Evolutionary conservation across 805 yeast genomes (phyloP).

Genomic region (Torulaspora gathmanii): DNA sequence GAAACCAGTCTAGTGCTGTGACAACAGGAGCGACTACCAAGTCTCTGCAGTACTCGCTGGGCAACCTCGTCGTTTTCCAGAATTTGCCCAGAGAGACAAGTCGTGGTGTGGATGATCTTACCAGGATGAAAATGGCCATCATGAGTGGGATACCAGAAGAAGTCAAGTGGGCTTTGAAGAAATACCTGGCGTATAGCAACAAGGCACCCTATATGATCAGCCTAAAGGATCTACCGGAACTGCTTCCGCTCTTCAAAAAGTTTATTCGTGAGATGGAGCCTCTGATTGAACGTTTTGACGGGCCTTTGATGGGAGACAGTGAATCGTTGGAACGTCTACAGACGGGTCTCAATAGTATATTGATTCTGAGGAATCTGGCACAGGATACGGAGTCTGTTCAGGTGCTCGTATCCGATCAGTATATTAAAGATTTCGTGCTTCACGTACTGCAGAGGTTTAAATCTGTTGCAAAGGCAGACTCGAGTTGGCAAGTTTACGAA

Average conservation of each 20-base stretch:
- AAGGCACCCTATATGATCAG: constrained; percentile 47
- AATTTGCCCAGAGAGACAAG: constrained; percentile 34
- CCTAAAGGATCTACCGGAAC: constrained; percentile 40
- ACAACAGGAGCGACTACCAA: constrained; percentile 9
- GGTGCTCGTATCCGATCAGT: constrained; percentile 53
- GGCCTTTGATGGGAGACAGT: constrained; percentile 20
- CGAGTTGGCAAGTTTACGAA: constrained; percentile 24
- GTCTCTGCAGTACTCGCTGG: constrained; percentile 30
- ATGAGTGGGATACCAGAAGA: constrained; percentile 61
- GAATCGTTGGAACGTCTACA: constrained; percentile 21
- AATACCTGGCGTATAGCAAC: constrained; percentile 37
- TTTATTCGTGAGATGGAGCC: constrained; percentile 29
- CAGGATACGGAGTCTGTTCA: constrained; percentile 84
- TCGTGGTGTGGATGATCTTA: constrained; percentile 59
- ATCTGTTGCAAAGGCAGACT: constrained; percentile 22
- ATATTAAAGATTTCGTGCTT: constrained; percentile 45
- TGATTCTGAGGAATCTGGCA: constrained; percentile 73
- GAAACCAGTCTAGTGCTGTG: constrained; percentile 32
- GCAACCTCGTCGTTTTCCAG: constrained; percentile 33
- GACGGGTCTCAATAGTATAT: constrained; percentile 36
- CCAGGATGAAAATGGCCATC: constrained; percentile 67
- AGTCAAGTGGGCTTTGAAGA: constrained; percentile 64
- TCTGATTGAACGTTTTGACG: constrained; percentile 23
- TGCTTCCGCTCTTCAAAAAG: constrained; percentile 38
- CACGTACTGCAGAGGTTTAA: constrained; percentile 30